A percentile compares a stretch with the other conserved stretches of the same genome.
Evolutionary conservation across 75 land plant species (phyloP).

Genomic region (Pinus albicaulis): DNA sequence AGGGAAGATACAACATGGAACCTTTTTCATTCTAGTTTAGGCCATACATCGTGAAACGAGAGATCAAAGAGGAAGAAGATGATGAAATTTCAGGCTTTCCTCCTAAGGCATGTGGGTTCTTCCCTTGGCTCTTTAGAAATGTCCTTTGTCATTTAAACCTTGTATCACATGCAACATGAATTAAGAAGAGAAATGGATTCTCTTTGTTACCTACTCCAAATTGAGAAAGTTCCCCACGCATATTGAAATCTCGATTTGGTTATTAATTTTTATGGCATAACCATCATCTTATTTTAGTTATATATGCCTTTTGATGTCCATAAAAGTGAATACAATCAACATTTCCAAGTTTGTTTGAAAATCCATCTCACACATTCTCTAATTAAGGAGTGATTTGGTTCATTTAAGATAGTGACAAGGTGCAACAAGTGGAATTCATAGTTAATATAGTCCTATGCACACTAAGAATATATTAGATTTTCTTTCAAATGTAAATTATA

Average conservation of each 20-base stretch:
- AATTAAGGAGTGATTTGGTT: neutral
- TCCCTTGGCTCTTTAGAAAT: constrained; percentile 38
- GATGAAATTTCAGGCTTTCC: constrained; percentile 14
- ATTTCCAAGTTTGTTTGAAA: neutral
- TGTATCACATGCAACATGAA: constrained; percentile 13
- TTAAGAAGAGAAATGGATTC: constrained; percentile 24
- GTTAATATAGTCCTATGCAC: constrained; percentile 1
- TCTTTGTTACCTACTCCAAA: constrained; percentile 14
- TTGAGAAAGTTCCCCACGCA: neutral
- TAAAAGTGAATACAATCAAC: neutral
- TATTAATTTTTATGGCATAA: neutral
- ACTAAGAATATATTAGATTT: constrained; percentile 13
- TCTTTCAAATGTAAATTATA: constrained; percentile 2
- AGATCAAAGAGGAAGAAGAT: constrained; percentile 20
- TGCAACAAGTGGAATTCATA: neutral
- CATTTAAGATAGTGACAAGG: neutral
- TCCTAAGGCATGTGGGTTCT: constrained; percentile 43
- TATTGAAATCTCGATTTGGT: neutral
- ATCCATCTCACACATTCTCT: neutral
- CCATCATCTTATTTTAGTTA: neutral
- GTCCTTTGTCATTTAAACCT: constrained; percentile 42
- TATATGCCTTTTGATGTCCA: neutral
- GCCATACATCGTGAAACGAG: constrained; percentile 9
- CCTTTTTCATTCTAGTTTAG: constrained; percentile 14
- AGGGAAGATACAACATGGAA: constrained; percentile 7